phyloP scores from a whole-genome alignment of 1,139 yeast genomes.

The Candida mesenterica region DNA sequence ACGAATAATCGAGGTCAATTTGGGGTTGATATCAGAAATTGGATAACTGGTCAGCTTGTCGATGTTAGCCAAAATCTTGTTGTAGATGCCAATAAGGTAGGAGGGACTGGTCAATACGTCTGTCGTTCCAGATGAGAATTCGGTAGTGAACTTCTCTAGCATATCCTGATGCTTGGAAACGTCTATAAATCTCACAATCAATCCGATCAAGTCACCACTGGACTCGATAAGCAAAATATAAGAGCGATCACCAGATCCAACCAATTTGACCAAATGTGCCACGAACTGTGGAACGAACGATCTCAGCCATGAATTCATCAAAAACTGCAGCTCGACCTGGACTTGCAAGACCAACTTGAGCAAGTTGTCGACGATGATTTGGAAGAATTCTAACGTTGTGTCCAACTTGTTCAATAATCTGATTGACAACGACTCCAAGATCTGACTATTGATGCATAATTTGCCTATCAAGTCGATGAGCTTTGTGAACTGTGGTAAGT shows the following conservation, averaged over 20 bases:
- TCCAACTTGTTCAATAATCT: constrained; percentile 48
- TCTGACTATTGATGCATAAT: constrained; percentile 44
- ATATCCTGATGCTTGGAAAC: constrained; percentile 37
- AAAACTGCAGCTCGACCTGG: constrained; percentile 24
- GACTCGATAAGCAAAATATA: constrained; percentile 22
- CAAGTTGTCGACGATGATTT: constrained; percentile 25
- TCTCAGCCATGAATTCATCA: constrained; percentile 44
- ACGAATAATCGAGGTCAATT: constrained; percentile 19
- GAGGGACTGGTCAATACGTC: constrained; percentile 31
- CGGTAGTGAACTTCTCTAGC: constrained; percentile 28
- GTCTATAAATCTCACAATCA: constrained; percentile 38
- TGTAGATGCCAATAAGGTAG: constrained; percentile 47
- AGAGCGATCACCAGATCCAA: neutral
- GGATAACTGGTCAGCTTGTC: constrained; percentile 31
- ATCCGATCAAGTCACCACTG: constrained; percentile 37
- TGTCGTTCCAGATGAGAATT: constrained; percentile 21
- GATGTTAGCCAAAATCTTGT: constrained; percentile 50
- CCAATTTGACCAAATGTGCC: constrained; percentile 11
- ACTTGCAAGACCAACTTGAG: constrained; percentile 24
- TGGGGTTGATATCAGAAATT: constrained; percentile 12
- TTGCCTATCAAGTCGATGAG: constrained; percentile 45
- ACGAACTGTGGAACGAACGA: constrained; percentile 35
- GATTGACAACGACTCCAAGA: constrained; percentile 50
- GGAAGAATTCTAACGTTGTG: constrained; percentile 15
- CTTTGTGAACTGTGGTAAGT: constrained; percentile 23